Conservation (phyloP, 257 asterid genomes). For the Knoxia roxburghii region DNA sequence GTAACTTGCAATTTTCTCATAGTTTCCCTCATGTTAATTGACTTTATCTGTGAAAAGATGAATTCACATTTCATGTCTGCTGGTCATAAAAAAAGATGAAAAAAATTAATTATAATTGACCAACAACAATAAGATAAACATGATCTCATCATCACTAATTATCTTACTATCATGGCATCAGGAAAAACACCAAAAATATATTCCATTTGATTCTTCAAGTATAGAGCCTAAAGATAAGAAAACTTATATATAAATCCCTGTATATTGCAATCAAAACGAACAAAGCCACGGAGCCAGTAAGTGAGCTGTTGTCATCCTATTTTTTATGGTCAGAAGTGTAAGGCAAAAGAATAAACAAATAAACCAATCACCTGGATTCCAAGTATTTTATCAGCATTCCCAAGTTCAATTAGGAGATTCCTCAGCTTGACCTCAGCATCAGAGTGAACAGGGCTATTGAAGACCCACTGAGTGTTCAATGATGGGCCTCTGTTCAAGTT, state of each 20-base stretch:
- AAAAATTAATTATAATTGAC: not conserved
- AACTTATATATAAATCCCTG: not conserved
- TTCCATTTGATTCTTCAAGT: not conserved
- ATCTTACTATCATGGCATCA: not conserved
- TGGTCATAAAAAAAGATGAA: not conserved
- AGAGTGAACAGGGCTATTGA: constrained; percentile 70
- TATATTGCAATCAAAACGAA: not conserved
- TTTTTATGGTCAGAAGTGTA: not conserved
- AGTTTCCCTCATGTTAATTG: not conserved
- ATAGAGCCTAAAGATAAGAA: not conserved
- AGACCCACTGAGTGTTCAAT: constrained; percentile 62
- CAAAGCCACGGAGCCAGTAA: not conserved
- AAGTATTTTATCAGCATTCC: constrained; percentile 80
- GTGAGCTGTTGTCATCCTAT: not conserved
- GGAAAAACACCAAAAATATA: not conserved
- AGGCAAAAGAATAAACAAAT: not conserved
- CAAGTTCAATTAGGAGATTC: constrained; percentile 75
- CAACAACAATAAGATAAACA: not conserved
- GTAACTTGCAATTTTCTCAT: not conserved
- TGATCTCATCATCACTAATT: not conserved
- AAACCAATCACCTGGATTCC: constrained; percentile 74
- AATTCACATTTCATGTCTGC: not conserved
- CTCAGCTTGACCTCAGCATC: constrained; percentile 78
- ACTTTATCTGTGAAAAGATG: not conserved
- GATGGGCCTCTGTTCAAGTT: constrained; percentile 64